Percentiles rank a stretch among this genome's conserved stretches.
phyloP scores from a whole-genome alignment of 164 flowering plant genomes.

The Buxus sempervirens region DNA sequence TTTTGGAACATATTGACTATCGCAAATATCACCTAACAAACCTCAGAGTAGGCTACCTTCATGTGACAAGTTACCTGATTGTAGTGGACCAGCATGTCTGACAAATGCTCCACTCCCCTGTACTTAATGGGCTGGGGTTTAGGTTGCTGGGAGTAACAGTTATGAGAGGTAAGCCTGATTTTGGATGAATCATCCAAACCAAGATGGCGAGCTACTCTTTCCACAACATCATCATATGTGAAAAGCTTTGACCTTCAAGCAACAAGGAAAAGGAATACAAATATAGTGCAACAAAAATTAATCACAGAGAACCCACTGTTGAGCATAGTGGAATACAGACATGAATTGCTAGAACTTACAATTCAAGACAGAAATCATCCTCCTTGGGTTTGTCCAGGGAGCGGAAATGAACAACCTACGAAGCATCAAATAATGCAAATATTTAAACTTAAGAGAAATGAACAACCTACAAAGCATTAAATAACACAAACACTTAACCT shows the following conservation, averaged over 20 bases:
- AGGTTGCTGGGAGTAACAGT: constrained; percentile 95
- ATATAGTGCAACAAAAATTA: not conserved
- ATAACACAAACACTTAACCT: no score
- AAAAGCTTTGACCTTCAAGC: constrained; percentile 70
- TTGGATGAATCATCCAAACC: constrained; percentile 90
- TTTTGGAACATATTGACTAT: not conserved
- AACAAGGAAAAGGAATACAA: constrained; percentile 4
- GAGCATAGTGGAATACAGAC: not conserved
- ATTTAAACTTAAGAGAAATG: constrained; percentile 15
- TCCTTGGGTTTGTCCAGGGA: constrained; percentile 93
- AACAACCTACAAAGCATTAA: constrained; percentile 17
- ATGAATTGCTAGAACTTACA: constrained; percentile 48
- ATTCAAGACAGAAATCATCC: constrained; percentile 78
- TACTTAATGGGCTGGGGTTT: constrained; percentile 91
- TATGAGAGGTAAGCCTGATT: constrained; percentile 89
- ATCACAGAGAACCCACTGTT: not conserved
- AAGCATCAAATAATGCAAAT: constrained; percentile 6
- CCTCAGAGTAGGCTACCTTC: not conserved
- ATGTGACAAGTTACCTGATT: constrained; percentile 58
- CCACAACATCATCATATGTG: constrained; percentile 90
- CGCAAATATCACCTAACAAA: not conserved
- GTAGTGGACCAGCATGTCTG: constrained; percentile 90
- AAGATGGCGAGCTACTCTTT: constrained; percentile 71
- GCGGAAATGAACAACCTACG: constrained; percentile 85
- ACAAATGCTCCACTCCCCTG: constrained; percentile 76